Base-by-base conservation (phyloP, 805 yeast species). In the Ogataea minuta region DNA sequence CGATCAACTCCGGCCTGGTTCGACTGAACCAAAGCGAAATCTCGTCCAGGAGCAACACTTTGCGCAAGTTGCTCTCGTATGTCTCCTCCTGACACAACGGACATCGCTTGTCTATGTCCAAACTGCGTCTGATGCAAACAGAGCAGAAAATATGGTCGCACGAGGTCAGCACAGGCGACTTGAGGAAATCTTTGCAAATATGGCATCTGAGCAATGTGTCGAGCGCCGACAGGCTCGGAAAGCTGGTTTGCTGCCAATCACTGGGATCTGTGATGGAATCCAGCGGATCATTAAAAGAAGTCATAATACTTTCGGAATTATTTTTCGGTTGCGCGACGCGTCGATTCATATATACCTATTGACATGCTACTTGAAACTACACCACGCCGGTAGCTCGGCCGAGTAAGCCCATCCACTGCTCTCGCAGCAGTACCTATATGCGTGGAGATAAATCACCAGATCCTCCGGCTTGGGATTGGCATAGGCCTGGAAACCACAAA, bases 61-160 rank as follows among this genome's bases (percentile, higher is more conserved):
- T 75, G 43, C 81, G 71, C 32, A 90, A 61, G 48, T 76, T 74
- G 34, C 90, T 78, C 45, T 85, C 90, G 54, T 79, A 75, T 21
- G 81, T 74, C 49, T 81, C 85, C 17, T 74, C 69, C 16, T 81
- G 72, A 59, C 97, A 90, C 35, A 85, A 62, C 0, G 97, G 96
- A 54, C 97, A 90, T 43, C 71, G 66, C 13, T 74, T 72, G 21
- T 74, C 76, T 26, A 61, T 62, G n/a, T 77, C 65, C 27, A 90
- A 62, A 46, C 82, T 77, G 45, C 83, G 76, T 42, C 96, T 69
- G 20, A 90, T 84, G 59, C 98, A 90, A 10, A 80, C 70, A 0
- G 95, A 86, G 61, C 98, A 90, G 59, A 88, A 90, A 1, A 90
- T 81, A 59, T 90, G 97, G 25, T 85, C 82, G 66, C 98, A 90